Conservation (phyloP, 202 grass and related monocot species). For the Eragrostis tef region DNA sequence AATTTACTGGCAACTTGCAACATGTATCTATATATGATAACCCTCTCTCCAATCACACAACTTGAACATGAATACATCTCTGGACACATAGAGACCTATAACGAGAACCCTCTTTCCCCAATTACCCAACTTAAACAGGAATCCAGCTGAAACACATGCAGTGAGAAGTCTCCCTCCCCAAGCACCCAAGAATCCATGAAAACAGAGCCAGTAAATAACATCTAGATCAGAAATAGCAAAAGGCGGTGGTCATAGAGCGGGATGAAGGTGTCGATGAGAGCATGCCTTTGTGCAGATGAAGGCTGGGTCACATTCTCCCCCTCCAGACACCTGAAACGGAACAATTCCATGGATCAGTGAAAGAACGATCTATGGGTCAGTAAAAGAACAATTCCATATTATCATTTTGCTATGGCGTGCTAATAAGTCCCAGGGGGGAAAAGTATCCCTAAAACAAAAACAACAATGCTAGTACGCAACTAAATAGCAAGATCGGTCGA, state of each 20-base stretch:
- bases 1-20: not conserved
- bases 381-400: too few relatives aligned
- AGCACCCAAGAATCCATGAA: not conserved
- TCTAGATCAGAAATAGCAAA: too few relatives aligned
- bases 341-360: too few relatives aligned
- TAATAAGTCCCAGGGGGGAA: too few relatives aligned
- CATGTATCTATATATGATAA: not conserved
- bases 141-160: too few relatives aligned
- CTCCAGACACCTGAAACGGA: not conserved
- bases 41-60: not conserved
- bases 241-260: too few relatives aligned
- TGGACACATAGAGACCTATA: not conserved
- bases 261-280: too few relatives aligned
- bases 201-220: not conserved
- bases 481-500: too few relatives aligned
- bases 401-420: too few relatives aligned
- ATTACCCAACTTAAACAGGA: not conserved
- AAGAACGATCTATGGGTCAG: too few relatives aligned
- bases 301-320: not conserved
- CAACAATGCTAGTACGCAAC: too few relatives aligned
- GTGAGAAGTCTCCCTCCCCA: not conserved
- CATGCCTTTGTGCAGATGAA: slow-evolving; percentile 9
- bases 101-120: not conserved
- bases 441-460: too few relatives aligned
- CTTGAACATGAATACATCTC: not conserved